Conservation (phyloP, 2,329 filamentous ascomycete species). For the Arthrobotrys iridis region DNA sequence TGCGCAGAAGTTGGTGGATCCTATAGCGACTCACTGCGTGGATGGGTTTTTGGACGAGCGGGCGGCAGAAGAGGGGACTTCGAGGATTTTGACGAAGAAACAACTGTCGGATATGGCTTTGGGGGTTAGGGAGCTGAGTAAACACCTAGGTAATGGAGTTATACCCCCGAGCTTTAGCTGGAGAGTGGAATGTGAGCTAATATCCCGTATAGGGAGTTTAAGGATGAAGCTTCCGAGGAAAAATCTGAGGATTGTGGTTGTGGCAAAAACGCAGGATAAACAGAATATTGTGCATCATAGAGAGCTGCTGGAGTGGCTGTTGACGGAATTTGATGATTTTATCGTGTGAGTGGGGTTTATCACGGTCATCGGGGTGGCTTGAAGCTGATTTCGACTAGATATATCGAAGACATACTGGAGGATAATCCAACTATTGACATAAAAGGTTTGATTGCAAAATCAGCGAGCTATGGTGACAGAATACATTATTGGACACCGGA, state of each 20-base stretch:
- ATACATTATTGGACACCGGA: slow-evolving; percentile 84
- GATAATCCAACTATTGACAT: slow-evolving; percentile 78
- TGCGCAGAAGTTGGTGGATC: slow-evolving; percentile 60
- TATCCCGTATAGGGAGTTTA: slow-evolving; percentile 59
- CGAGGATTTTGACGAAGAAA: slow-evolving; percentile 89
- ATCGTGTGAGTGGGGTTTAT: slow-evolving; percentile 69
- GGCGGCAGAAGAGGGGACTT: slow-evolving; percentile 65
- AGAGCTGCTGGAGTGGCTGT: slow-evolving; percentile 80
- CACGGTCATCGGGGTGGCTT: not conserved
- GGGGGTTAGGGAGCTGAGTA: slow-evolving; percentile 89
- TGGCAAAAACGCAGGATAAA: slow-evolving; percentile 91
- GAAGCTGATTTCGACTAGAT: slow-evolving; percentile 59
- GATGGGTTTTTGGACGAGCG: slow-evolving; percentile 56
- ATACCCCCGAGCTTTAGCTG: not conserved
- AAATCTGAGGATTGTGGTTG: slow-evolving; percentile 82
- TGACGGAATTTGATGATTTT: slow-evolving; percentile 77
- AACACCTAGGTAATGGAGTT: slow-evolving; percentile 74
- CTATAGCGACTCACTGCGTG: slow-evolving; percentile 32
- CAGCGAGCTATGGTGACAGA: slow-evolving; percentile 67
- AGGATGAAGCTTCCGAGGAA: slow-evolving; percentile 79
- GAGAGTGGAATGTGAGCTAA: slow-evolving; percentile 2
- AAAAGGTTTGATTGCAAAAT: slow-evolving; percentile 72
- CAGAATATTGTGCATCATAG: slow-evolving; percentile 79
- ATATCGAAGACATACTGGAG: slow-evolving; percentile 80
- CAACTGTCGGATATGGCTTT: slow-evolving; percentile 97